Conservation (phyloP, 2,329 filamentous ascomycete species). For the Diaporthe sp. region DNA sequence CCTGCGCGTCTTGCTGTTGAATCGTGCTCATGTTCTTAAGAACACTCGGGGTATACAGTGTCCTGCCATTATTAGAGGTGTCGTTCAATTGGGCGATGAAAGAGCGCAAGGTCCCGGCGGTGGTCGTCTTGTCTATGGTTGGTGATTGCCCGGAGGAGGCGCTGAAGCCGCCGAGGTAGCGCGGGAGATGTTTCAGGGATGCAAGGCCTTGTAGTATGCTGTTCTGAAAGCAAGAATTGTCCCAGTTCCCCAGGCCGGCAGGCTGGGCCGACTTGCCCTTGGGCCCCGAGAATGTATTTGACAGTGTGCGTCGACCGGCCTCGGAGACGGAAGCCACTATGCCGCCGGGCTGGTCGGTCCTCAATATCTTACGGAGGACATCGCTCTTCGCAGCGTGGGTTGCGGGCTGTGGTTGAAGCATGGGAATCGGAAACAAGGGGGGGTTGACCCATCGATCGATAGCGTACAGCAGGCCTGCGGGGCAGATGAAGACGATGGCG, state of each 20-base stretch:
- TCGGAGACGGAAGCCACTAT: slow-evolving; percentile 70
- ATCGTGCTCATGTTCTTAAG: slow-evolving; percentile 95
- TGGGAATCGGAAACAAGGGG: slow-evolving; percentile 55
- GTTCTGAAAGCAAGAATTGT: slow-evolving; percentile 98
- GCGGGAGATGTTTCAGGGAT: slow-evolving; percentile 77
- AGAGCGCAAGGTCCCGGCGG: slow-evolving; percentile 67
- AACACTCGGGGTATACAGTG: slow-evolving; percentile 83
- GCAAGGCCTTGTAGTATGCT: slow-evolving; percentile 90
- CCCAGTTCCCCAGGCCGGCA: slow-evolving; percentile 86
- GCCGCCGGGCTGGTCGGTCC: slow-evolving; percentile 65
- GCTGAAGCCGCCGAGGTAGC: slow-evolving; percentile 71
- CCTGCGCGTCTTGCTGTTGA: slow-evolving; percentile 97
- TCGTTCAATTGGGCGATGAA: slow-evolving; percentile 80
- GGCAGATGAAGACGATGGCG: slow-evolving; percentile 67
- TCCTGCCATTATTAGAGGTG: slow-evolving; percentile 77
- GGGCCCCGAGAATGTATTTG: slow-evolving; percentile 62
- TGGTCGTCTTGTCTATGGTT: slow-evolving; percentile 44
- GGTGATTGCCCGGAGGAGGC: slow-evolving; percentile 39
- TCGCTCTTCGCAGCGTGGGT: slow-evolving; percentile 73
- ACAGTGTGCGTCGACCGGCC: slow-evolving; percentile 68
- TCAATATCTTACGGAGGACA: slow-evolving; percentile 72
- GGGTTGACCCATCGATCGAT: slow-evolving; percentile 68
- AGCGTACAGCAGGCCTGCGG: slow-evolving; percentile 68
- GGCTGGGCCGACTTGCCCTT: slow-evolving; percentile 60
- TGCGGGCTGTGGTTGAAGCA: slow-evolving; percentile 52